These are phyloP conservation scores for Pseudocercospora musae DNA, from an alignment of 2,329 filamentous ascomycete species.

Conservation along the genomic window DNA sequence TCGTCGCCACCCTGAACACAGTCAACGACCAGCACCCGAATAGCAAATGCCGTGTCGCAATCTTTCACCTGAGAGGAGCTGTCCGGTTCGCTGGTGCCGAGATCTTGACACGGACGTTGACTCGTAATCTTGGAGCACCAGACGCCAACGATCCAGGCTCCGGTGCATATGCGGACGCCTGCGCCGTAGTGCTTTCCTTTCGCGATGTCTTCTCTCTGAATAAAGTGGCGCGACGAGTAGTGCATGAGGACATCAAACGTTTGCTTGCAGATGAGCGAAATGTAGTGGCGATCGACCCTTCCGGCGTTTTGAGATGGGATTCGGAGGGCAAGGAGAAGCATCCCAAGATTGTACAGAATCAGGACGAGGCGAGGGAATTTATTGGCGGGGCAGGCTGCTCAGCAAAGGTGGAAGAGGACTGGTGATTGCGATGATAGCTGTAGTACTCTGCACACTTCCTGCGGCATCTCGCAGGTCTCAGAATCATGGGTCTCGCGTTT, in stretches of 20 bases:
- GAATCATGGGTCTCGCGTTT: too few relatives aligned
- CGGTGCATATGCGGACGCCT: conserved; percentile 22
- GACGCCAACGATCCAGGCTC: conserved; percentile 20
- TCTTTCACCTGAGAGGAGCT: not conserved
- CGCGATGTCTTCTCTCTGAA: conserved; percentile 26
- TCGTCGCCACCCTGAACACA: not conserved
- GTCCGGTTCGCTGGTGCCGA: not conserved
- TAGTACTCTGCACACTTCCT: not conserved
- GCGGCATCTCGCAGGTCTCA: too few relatives aligned
- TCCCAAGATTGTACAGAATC: not conserved
- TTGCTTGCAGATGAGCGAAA: not conserved
- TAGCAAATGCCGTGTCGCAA: not conserved
- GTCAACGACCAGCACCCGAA: not conserved
- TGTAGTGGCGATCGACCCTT: not conserved
- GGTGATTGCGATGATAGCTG: not conserved
- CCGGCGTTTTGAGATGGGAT: not conserved
- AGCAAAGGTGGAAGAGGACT: not conserved
- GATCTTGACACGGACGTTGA: not conserved
- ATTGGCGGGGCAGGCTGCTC: not conserved
- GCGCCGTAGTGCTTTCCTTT: conserved; percentile 26
- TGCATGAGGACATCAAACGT: not conserved
- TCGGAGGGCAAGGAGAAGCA: not conserved
- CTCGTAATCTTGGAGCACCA: not conserved
- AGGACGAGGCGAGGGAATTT: not conserved
- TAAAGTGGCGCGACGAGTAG: conserved; percentile 21